These are phyloP conservation scores for Mycena venus DNA, from an alignment of 768 basidiomycete species.

Conservation along the genomic window DNA sequence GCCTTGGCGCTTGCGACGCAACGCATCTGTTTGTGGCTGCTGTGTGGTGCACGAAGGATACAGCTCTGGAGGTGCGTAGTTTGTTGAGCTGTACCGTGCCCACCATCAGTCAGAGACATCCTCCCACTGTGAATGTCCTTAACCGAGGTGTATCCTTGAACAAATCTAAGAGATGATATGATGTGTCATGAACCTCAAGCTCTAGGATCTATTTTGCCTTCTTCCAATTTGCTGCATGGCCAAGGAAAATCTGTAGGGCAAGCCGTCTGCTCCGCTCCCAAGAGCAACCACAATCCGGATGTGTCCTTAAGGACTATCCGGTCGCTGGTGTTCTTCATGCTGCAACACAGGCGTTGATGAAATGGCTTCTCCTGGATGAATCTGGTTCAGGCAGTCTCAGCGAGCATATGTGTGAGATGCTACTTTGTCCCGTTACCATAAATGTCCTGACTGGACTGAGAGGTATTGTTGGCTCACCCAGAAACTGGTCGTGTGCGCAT, in stretches of 20 bases:
- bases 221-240: slow-evolving; percentile 24
- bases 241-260: slow-evolving; percentile 6
- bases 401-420: slow-evolving; percentile 46
- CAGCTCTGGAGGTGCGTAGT: too few relatives aligned
- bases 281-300: slow-evolving; percentile 52
- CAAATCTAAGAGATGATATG: too few relatives aligned
- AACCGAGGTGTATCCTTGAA: too few relatives aligned
- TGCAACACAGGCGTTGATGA: slow-evolving; percentile 55
- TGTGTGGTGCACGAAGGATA: too few relatives aligned
- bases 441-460: slow-evolving; percentile 58
- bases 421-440: slow-evolving; percentile 57
- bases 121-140: too few relatives aligned
- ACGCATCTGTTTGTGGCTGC: too few relatives aligned
- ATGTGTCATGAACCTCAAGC: too few relatives aligned
- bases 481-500: slow-evolving; percentile 47
- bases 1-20: too few relatives aligned
- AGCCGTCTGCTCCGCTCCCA: slow-evolving; percentile 41
- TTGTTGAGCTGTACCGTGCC: too few relatives aligned
- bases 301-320: slow-evolving; percentile 50
- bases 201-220: background rate
- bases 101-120: too few relatives aligned
- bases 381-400: slow-evolving; percentile 54
- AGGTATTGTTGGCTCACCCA: slow-evolving; percentile 42
- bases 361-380: slow-evolving; percentile 68
- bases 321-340: slow-evolving; percentile 49